phyloP scores from a whole-genome alignment of 1,284 basidiomycete genomes.

The Coniferiporia sulphurascens region DNA sequence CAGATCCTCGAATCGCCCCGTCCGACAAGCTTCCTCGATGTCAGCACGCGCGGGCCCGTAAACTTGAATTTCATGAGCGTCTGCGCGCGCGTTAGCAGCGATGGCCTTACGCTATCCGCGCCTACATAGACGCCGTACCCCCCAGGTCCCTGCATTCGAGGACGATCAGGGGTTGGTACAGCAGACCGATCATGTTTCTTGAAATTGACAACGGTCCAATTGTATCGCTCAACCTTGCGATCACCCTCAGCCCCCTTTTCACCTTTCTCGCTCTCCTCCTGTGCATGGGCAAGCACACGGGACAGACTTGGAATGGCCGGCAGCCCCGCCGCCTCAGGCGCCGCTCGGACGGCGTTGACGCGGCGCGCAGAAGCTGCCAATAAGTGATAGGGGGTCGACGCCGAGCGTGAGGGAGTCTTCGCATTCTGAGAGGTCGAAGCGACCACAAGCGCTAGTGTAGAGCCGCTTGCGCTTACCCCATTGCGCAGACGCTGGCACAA shows the following conservation, averaged over 20 bases:
- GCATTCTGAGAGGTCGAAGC: not conserved
- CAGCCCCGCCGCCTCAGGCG: not conserved
- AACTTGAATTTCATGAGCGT: slow-evolving; percentile 13
- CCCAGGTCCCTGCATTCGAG: not conserved
- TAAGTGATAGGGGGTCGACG: slow-evolving; percentile 10
- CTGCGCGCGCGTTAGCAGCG: slow-evolving; percentile 17
- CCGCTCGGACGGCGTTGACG: not conserved
- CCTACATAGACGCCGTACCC: slow-evolving; percentile 1
- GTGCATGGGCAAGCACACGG: not conserved
- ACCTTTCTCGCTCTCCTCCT: not conserved
- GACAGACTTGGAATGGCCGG: not conserved
- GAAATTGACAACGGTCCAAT: slow-evolving; percentile 11
- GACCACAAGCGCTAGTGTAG: not conserved
- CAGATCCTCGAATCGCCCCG: slow-evolving; percentile 13
- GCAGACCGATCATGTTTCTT: slow-evolving; percentile 5
- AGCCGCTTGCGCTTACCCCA: slow-evolving; percentile 2
- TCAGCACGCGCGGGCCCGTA: not conserved
- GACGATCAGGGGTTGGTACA: not conserved
- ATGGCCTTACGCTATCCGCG: not conserved
- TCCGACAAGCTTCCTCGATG: slow-evolving; percentile 15
- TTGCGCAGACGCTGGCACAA: slow-evolving; percentile 13
- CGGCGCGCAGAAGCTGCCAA: not conserved
- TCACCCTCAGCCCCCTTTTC: not conserved
- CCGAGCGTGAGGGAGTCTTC: slow-evolving; percentile 5
- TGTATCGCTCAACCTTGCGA: not conserved